Evolutionary conservation across 192 early-diverging fungal genomes (phyloP), one percentile per base, ranked within the genome.

Genomic region (Backusella mclennaniae): DNA sequence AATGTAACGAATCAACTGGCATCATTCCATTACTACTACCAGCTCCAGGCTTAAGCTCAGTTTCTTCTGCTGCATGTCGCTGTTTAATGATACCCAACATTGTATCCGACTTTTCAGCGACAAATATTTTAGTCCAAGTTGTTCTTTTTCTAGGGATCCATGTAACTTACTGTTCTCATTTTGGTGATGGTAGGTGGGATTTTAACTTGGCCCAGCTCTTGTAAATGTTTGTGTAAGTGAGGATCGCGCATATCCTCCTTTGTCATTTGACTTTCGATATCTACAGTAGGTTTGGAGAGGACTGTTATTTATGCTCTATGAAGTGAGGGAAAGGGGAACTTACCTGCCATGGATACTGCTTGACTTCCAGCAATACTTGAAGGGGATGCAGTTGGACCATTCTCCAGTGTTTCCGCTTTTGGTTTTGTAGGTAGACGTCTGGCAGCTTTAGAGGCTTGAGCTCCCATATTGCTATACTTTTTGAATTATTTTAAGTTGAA

Each of bases 21-120:
- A 76, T 59, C 21, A 49, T 46, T 33, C 44, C 70, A 49, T 71
- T 41, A 15, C 42, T 33, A 29, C 49, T 15, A 31, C n/a, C 39
- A 3, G 42, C 41, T 31, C 70, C 70, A 36, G 35, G 35, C 29
- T 33, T 8, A 5, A 49, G 4, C 70, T 76, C 75, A 41, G 35
- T 42, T 17, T 70, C 67, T 70, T 76, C 67, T 68, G 46, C 35
- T 26, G 26, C 67, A 31, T 39, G 44, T 29, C 75, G 29, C 14
- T 76, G 38, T 1, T 76, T 36, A 29, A 76, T 67, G 23, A 76
- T 76, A 39, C 75, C 75, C 39, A 76, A 44, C 75, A 76, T 76
- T 14, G 75, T 38, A n/a, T 76, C 75, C 23, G 75, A 69, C 75
- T 76, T 70, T 53, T 17, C 15, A 59, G 12, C 8, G 36, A 9